Conservation (phyloP, 371 early-diverging fungal genomes). For the Rhizopus delemar region DNA sequence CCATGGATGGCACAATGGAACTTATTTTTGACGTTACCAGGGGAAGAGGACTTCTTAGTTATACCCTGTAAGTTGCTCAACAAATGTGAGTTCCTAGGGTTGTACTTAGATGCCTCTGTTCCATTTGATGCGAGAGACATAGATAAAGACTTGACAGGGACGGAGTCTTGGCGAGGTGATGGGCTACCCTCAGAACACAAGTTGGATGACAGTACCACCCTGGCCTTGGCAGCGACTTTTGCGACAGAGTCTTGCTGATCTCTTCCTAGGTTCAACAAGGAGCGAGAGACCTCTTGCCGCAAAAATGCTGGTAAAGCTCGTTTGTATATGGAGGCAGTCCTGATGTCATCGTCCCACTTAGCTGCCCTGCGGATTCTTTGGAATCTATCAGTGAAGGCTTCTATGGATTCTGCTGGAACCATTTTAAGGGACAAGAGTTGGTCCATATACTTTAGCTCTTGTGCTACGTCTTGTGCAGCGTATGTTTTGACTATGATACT, state of each 20-base stretch:
- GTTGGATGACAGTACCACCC: not conserved
- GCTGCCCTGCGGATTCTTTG: not conserved
- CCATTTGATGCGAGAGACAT: not conserved
- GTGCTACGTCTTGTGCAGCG: not conserved
- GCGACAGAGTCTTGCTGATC: not conserved
- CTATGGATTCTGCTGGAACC: not conserved
- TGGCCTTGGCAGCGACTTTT: not conserved
- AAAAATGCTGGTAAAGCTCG: not conserved
- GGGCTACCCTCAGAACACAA: not conserved
- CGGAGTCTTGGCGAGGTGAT: not conserved
- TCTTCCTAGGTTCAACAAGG: not conserved
- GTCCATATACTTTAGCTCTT: not conserved
- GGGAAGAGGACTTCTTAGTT: no score
- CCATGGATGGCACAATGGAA: not conserved
- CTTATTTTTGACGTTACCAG: no score
- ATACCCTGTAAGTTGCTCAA: no score
- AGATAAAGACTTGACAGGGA: not conserved
- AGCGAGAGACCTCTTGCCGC: not conserved
- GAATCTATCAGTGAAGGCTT: not conserved
- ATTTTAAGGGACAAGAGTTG: not conserved
- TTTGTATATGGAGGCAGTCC: not conserved
- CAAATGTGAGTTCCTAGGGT: no score
- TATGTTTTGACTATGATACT: not conserved
- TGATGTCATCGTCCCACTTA: not conserved
- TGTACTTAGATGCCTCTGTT: no score